These are phyloP conservation scores for Cystobasidium slooffiae DNA, from an alignment of 1,284 basidiomycete genomes.

Conservation along the genomic window DNA sequence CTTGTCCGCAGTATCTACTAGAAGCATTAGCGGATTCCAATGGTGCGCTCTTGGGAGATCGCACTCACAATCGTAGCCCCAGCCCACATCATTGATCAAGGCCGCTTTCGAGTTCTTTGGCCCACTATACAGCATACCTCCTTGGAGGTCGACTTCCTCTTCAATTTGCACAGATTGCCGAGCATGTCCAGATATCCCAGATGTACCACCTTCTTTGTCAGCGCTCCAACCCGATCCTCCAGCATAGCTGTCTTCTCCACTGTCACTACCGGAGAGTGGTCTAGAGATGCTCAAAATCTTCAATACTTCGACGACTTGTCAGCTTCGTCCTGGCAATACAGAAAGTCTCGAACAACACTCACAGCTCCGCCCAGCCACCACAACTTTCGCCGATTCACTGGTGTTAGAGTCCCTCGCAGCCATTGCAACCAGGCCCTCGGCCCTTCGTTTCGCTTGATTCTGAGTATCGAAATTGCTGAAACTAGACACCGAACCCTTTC, in stretches of 20 bases:
- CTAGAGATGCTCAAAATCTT: constrained; percentile 28
- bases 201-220: background rate
- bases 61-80: constrained; percentile 39
- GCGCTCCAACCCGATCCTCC: background rate
- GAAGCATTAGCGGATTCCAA: background rate
- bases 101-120: constrained; percentile 38
- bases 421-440: constrained; percentile 41
- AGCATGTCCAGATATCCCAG: background rate
- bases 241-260: background rate
- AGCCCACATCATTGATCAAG: constrained; percentile 39
- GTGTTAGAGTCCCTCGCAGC: constrained; percentile 28
- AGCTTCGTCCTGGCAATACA: background rate
- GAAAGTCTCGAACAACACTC: background rate
- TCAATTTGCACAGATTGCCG: constrained; percentile 5
- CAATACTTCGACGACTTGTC: constrained; percentile 5
- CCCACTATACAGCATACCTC: constrained; percentile 8
- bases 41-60: background rate
- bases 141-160: constrained; percentile 37
- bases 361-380: constrained; percentile 33
- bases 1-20: constrained; percentile 38
- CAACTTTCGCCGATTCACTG: constrained; percentile 20
- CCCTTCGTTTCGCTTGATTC: constrained; percentile 20
- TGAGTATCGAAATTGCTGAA: background rate
- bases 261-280: constrained; percentile 9
- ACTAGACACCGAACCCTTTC: constrained; percentile 14